Base-by-base conservation (phyloP, 208 protist genomes). In the Trypanosoma caninum region DNA sequence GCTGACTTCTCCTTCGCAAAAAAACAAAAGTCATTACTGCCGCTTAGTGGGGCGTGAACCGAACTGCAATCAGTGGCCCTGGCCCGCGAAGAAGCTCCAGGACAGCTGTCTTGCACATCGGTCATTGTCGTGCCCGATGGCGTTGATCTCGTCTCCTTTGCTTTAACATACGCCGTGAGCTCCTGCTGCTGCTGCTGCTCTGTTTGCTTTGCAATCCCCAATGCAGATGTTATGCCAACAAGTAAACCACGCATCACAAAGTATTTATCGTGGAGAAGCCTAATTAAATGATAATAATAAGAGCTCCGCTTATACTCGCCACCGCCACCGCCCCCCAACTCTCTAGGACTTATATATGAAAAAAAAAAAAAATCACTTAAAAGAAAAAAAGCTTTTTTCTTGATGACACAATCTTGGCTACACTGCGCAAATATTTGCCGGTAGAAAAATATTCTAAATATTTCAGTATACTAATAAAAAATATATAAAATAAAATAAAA, bases 141-240 rank as follows among this genome's bases (percentile, higher is more conserved):
- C 6, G 20, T 30, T 20, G 53, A n/a, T 37, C 9, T 25, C 9
- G 27, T 38, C 9, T 9, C 25, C 16, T 11, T 28, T 2, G 10
- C 20, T n/a, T 44, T 40, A n/a, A n/a, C 7, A 57, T 11, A 22
- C 48, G 22, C 31, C 35, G 2, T 14, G 14, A 18, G 4, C 10
- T 50, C 16, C 28, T 35, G 37, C 9, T 18, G 4, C 33, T 33
- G 37, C 33, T 58, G 55, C 28, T 52, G 46, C 37, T 42, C n/a
- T 8, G 54, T 23, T 41, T 57, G 28, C 28, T 65, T 56, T 16
- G 55, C 34, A 54, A 59, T 54, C 27, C 65, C 47, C 54, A 71
- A 22, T 42, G 65, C 57, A 18, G 65, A 71, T 13, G 65, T 71
- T 35, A 71, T 71, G 16, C 65, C 65, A 25, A 65, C 65, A 40